A percentile compares a stretch with the other conserved stretches of the same genome.
These are phyloP conservation scores for Pestalotiopsis sp. DNA, from an alignment of 2,329 filamentous ascomycete species.

Conservation along the genomic window DNA sequence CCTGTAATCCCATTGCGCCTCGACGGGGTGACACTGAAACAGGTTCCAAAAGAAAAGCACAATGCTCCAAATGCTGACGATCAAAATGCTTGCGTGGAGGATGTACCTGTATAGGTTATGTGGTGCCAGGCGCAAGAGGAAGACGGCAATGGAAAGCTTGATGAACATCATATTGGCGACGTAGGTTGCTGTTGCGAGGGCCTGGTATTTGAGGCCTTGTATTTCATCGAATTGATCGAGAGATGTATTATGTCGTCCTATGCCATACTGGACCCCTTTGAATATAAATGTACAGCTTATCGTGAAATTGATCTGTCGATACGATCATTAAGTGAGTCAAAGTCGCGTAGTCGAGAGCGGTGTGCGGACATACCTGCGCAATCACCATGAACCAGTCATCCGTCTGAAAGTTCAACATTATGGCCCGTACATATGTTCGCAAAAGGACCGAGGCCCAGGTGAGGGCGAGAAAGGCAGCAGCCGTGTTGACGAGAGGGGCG, in stretches of 20 bases:
- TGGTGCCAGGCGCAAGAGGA: constrained; percentile 50
- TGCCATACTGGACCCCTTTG: constrained; percentile 41
- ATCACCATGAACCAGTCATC: constrained; percentile 59
- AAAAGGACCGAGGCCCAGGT: constrained; percentile 31
- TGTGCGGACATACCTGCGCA: constrained; percentile 41
- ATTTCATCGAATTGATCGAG: constrained; percentile 43
- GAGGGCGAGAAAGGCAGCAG: constrained; percentile 39
- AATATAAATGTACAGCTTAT: constrained; percentile 49
- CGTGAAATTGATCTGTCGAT: constrained; percentile 45
- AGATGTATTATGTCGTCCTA: constrained; percentile 51
- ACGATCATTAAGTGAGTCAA: constrained; percentile 12
- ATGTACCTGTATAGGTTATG: constrained; percentile 50
- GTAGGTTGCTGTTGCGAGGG: constrained; percentile 52
- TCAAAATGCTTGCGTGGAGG: constrained; percentile 45
- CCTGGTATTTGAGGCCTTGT: constrained; percentile 55
- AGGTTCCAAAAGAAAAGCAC: constrained; percentile 54
- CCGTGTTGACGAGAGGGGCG: constrained; percentile 28
- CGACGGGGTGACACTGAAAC: constrained; percentile 48
- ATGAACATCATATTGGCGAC: constrained; percentile 58
- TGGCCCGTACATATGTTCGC: constrained; percentile 31
- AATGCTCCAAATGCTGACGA: constrained; percentile 49
- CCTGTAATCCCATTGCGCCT: constrained; percentile 56
- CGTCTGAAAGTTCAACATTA: constrained; percentile 40
- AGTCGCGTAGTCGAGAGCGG: constrained; percentile 1
- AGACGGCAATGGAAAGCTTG: constrained; percentile 58